Evolutionary conservation across 306 rosid genomes (phyloP).

Genomic region (Cucurbita moschata): DNA sequence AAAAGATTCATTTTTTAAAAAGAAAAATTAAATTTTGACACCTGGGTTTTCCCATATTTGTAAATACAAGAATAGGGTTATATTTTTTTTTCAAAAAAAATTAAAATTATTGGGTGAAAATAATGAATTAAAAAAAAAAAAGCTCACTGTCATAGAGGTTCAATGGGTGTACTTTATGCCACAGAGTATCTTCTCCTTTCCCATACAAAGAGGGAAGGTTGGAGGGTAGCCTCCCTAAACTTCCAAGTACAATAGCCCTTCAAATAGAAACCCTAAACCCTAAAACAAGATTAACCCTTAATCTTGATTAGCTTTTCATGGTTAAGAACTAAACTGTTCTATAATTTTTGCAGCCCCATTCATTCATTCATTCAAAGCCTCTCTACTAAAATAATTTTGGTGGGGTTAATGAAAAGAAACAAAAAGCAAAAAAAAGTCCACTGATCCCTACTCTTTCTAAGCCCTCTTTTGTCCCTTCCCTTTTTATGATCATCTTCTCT

Average conservation of each 20-base stretch:
- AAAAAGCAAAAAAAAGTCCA: constrained; percentile 29
- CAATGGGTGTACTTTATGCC: constrained; percentile 2
- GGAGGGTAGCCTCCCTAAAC: constrained; percentile 7
- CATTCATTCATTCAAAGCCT: constrained; percentile 55
- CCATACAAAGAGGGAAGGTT: background rate
- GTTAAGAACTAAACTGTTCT: too few species aligned
- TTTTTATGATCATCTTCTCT: constrained; percentile 35
- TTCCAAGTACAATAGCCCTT: background rate
- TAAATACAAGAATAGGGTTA: background rate
- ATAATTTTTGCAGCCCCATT: constrained; percentile 4
- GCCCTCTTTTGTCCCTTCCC: constrained; percentile 90
- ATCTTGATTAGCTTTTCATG: too few species aligned
- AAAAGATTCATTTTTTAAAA: background rate
- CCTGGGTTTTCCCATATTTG: background rate
- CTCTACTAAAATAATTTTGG: background rate
- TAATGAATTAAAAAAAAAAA: background rate
- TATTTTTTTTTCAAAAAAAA: background rate
- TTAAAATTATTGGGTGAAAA: too few species aligned
- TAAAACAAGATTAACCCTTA: background rate
- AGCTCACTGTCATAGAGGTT: background rate
- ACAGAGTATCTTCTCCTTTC: constrained; percentile 13
- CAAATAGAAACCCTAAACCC: constrained; percentile 38
- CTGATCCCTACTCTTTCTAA: constrained; percentile 48
- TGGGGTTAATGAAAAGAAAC: constrained; percentile 16
- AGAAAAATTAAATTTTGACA: background rate